Evolutionary conservation across 1,284 basidiomycete species (phyloP).

Genomic region (Ceratorhiza oryzae-sativae): DNA sequence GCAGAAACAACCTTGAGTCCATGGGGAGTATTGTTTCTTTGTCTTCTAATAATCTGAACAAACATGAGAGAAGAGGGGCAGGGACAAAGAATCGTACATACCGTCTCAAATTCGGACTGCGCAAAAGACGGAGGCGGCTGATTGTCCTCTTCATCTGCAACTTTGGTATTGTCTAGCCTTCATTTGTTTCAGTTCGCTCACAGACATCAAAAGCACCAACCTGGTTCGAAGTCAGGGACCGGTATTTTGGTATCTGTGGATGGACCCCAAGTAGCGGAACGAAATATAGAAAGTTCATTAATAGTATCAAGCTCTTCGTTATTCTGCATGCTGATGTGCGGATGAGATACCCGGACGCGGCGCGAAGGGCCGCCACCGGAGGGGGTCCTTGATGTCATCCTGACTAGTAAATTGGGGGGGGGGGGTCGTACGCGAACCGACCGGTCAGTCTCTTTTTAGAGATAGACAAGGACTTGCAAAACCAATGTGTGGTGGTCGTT

Average conservation of each 20-base stretch:
- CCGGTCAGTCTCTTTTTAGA: too few species aligned
- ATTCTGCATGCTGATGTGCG: conserved; percentile 24
- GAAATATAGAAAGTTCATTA: conserved; percentile 8
- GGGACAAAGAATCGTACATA: conserved; percentile 2
- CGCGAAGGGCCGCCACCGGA: conserved; percentile 1
- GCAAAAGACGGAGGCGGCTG: conserved; percentile 55
- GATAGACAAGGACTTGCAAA: too few species aligned
- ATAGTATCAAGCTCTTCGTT: conserved; percentile 5
- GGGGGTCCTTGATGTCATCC: too few species aligned
- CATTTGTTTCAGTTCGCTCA: neutral
- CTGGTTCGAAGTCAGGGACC: neutral
- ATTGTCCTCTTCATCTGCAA: neutral
- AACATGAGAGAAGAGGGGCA: neutral
- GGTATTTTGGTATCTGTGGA: neutral
- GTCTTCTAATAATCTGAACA: conserved; percentile 61
- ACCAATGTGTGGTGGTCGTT: neutral
- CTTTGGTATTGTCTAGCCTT: neutral
- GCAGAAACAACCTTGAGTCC: conserved; percentile 57
- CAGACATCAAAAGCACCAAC: neutral
- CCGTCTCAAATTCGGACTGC: conserved; percentile 59
- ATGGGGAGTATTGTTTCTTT: conserved; percentile 57
- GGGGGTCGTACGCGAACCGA: too few species aligned
- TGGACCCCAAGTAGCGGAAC: neutral
- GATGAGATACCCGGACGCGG: conserved; percentile 16
- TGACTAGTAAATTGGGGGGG: too few species aligned